A percentile compares a stretch with the other conserved stretches of the same genome.
Evolutionary conservation across 164 flowering plant genomes (phyloP).

Genomic region (Umbellularia californica): DNA sequence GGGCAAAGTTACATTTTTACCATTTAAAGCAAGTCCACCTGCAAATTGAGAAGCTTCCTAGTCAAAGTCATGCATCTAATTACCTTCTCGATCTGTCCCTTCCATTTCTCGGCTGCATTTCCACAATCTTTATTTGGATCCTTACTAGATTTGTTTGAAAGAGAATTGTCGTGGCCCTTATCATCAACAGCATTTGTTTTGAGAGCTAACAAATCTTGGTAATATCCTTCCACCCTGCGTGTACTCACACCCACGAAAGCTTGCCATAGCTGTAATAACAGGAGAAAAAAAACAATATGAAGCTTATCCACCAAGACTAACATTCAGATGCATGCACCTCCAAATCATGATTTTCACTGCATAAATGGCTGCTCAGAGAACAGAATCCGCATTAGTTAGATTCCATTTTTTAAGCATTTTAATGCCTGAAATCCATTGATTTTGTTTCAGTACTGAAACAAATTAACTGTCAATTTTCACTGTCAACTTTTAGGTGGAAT

Average conservation of each 20-base stretch:
- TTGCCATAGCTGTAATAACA: slow-evolving; percentile 80
- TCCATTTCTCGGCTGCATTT: slow-evolving; percentile 74
- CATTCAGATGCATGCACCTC: neutral
- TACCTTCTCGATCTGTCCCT: slow-evolving; percentile 96
- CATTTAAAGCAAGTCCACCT: slow-evolving; percentile 9
- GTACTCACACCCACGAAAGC: slow-evolving; percentile 86
- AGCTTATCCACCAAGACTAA: neutral
- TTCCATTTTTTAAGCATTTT: neutral
- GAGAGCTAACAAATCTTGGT: slow-evolving; percentile 53
- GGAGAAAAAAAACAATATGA: neutral
- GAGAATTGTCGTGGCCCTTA: slow-evolving; percentile 20
- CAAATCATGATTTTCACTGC: too few species aligned
- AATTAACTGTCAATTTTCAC: neutral
- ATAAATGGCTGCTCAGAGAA: too few species aligned
- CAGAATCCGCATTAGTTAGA: neutral
- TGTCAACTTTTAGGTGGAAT: neutral
- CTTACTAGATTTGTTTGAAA: slow-evolving; percentile 21
- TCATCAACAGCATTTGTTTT: slow-evolving; percentile 30
- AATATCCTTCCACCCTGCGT: slow-evolving; percentile 72
- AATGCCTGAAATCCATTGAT: neutral
- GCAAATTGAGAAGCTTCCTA: slow-evolving; percentile 7
- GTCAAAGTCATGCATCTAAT: slow-evolving; percentile 21
- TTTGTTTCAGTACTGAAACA: neutral
- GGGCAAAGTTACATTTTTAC: slow-evolving; percentile 6
- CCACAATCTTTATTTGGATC: slow-evolving; percentile 26